Base-by-base conservation (phyloP, 1,139 yeast species). In the Hansenula lynferdii region DNA sequence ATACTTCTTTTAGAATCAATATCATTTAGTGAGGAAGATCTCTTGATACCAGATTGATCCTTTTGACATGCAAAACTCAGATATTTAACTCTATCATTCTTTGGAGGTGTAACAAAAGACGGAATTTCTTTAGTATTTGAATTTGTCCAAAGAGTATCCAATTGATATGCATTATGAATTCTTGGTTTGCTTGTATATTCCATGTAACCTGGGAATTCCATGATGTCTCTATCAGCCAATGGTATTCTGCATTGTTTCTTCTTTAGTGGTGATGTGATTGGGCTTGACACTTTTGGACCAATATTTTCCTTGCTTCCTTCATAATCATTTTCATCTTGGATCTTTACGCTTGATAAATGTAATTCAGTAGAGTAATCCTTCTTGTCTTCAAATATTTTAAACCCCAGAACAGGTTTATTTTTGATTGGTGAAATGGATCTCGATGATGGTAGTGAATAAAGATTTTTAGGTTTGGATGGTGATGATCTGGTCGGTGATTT, bases 41-140 rank as follows among this genome's bases (percentile, higher is more conserved):
- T 41, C 33, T 47, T 31, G 8, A 38, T 15, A 16, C 17, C 27
- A 21, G 10, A 7, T 3, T 14, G 14, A 32, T 39, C 5, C 2
- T 36, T 40, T 40, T 40, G 35, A 19, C 20, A 2, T 43, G 37
- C 41, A 29, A 45, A 43, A 16, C 50, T 47, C 15, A 45, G 18
- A 23, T 48, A 49, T 28, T 40, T 48, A 4, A 36, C 26, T 27
- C 53, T 42, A 26, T 50, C 41, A 2, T 28, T 28, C 39, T 55
- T 48, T 34, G 57, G 56, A 3, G 57, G 57, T 6, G 57, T 53
- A 6, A 53, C 43, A 35, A 37, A 53, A 6, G 44, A 39, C 5
- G 56, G 56, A 6, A 53, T 43, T 11, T 27, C 34, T 8, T 32
- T 29, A 3, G 18, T 26, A 3, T 47, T 38, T 15, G 42, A 39